Base-by-base conservation (phyloP, 768 basidiomycete species). In the Tylopilus plumbeoviolaceoides region DNA sequence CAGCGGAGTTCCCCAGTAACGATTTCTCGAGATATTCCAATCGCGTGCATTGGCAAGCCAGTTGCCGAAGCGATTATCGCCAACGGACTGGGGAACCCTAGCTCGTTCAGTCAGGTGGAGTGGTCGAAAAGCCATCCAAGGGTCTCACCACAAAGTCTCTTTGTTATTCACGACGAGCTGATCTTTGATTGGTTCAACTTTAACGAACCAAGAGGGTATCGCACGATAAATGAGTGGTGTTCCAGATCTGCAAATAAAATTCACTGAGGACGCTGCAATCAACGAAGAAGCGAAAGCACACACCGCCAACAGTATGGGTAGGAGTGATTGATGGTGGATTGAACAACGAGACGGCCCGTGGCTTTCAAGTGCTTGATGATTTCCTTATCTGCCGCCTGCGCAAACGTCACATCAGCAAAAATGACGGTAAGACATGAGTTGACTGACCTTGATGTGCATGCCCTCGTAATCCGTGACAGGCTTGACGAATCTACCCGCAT, bases 271-370 rank as follows among this genome's bases (percentile, higher is more conserved):
- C 18, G 11, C 31, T 33, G 1, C 1, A 27, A 45, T 23, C 9
- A 15, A 17, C 11, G 18, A 4, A 25, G 14, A 10, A 15, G 11
- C 47, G 7, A 42, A 36, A 30, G 44, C 18, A 61, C 66, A 31
- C 55, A 91, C 89, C 94, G 82, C 97, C 97, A 98, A 69, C 97
- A 99, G 79, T 85, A 97, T 11, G 97, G 97, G 65, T 99, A 98
- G 57, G 85, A 86, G 71, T 98, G 97, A 64, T 82, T 87, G 50
- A 94, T 60, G 20, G 87, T 92, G 3, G 87, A 84, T 65, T 95
- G 91, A 9, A 90, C 88, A 55, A 99, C 82, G 48, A 99, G 78
- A 44, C 91, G 82, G 11, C 91, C 91, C 61, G 89, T 89, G 44
- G 83, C 79, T 70, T 97, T 95, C 56, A 99, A 72, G 21, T 82